Evolutionary conservation across 805 yeast species (phyloP), one percentile per base, ranked within the genome.

Genomic region (Schwanniomyces yamadae): DNA sequence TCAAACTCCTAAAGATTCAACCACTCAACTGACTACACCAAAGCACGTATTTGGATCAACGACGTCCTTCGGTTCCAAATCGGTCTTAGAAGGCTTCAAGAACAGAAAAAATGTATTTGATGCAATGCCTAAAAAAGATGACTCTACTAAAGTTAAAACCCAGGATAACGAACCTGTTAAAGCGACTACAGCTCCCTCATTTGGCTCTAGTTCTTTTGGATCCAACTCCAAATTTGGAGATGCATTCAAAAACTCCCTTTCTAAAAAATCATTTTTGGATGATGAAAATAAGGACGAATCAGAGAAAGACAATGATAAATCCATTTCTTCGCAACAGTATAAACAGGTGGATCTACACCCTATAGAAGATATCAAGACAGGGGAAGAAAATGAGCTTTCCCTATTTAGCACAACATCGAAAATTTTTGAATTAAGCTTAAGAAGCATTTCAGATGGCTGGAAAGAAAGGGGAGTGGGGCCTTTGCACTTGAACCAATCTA

Each of bases 401-500:
- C 54, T 82, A 6, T 86, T 77, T 56, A 77, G 78, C 28, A 74
- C 84, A 24, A 80, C 83, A 31, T 87, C 95, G 4, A 87, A 90
- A 53, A 64, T 93, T 18, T 93, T 90, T 55, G 80, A 77, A 20
- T 63, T 87, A 48, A 84, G 85, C 50, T 65, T 90, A 20, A 65
- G 81, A 0, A 74, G 79, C 23, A 69, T 84, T 3, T 57, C 74
- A 6, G 78, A 73, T 12, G 96, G 96, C 2, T 93, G 99, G 99
- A 93, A 87, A 57, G 99, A 93, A 61, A 78, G 93, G 52, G 99
- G 99, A 16, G 71, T 84, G 27, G 99, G 99, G 2, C 73, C 78
- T 4, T 63, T 93, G n/a, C 95, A 87, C 54, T 73, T 93, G 17
- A 91, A 93, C 59, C 67, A 66, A 44, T 59, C 69, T 2, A 42